Conservation (phyloP, 108 stramenopile species). For the Cyclotella distinguenda region DNA sequence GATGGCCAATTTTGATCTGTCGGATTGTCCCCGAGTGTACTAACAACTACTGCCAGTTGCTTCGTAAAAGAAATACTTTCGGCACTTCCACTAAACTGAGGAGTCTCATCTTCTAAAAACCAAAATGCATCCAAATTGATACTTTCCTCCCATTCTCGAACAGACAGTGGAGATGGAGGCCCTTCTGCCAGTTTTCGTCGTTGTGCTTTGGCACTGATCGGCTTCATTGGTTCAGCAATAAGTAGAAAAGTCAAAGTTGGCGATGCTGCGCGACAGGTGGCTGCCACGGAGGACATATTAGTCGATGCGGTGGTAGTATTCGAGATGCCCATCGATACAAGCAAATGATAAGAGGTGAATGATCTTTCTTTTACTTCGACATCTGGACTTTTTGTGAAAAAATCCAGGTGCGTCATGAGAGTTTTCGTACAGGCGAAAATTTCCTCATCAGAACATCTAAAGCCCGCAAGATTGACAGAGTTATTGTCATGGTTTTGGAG, state of each 20-base stretch:
- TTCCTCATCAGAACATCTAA: constrained; percentile 53
- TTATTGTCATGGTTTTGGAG: constrained; percentile 34
- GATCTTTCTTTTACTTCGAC: constrained; percentile 94
- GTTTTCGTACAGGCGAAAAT: constrained; percentile 58
- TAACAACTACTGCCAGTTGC: constrained; percentile 10
- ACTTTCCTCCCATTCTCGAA: constrained; percentile 34
- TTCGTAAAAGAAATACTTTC: constrained; percentile 46
- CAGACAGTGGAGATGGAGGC: constrained; percentile 45
- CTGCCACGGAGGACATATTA: constrained; percentile 20
- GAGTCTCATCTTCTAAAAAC: constrained; percentile 43
- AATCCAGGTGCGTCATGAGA: constrained; percentile 46
- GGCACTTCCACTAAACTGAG: constrained; percentile 34
- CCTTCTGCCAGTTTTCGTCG: constrained; percentile 62
- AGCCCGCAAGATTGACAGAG: constrained; percentile 10
- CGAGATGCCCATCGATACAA: constrained; percentile 63
- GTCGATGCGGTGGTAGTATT: constrained; percentile 2
- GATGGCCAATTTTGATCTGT: not conserved
- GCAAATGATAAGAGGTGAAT: constrained; percentile 61
- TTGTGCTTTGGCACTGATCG: constrained; percentile 84
- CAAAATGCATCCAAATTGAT: constrained; percentile 41
- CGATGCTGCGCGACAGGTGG: constrained; percentile 42
- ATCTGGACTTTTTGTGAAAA: constrained; percentile 66
- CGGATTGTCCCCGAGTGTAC: not conserved
- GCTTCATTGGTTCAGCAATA: constrained; percentile 87
- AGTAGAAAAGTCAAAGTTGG: constrained; percentile 63